Evolutionary conservation across 306 rosid genomes (phyloP), one percentile per base, ranked within the genome.

Genomic region (Benincasa hispida): DNA sequence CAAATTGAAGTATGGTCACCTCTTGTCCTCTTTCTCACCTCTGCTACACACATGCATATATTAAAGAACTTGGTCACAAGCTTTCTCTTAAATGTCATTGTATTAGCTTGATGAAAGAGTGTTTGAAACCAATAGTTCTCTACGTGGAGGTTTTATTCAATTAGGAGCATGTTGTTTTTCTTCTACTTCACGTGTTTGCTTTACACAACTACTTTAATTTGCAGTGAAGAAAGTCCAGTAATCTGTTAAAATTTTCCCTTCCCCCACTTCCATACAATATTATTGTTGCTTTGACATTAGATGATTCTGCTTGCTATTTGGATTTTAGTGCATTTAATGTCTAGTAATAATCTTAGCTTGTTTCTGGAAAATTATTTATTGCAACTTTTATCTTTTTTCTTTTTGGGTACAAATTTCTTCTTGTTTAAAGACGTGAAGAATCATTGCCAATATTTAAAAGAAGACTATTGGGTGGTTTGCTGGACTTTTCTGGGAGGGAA

Each of bases 371-470:
- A 47, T 42, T 45, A 24, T 47, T 55, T 45, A 72, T 63, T 53
- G 74, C 77, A 76, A 59, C 58, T 32, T 72, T 78, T 25, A 24
- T 75, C n/a, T n/a, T n/a, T n/a, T 75, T 63, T 81, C 50, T 74
- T 79, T 66, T 80, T n/a, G n/a, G n/a, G 78, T 81, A 73, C 80
- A 48, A 72, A 85, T 78, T 83, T 66, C 76, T 42, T 80, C 28
- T 30, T 80, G n/a, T 74, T 83, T 87, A 81, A 84, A 94, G 99
- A 83, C 95, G 97, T 1, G 97, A 94, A 85, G 96, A 94, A 83
- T 88, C 96, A 0, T 83, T 94, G 77, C 96, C 99, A 54, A 86
- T 90, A 80, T 92, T 92, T 84, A 94, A 94, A 83, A 92, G 99
- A 87, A 94, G 95, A 84, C 88, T 94, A 80, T 85, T 94, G 75